Base-by-base conservation (phyloP, 768 basidiomycete genomes). In the Leccinum longicurvipes region DNA sequence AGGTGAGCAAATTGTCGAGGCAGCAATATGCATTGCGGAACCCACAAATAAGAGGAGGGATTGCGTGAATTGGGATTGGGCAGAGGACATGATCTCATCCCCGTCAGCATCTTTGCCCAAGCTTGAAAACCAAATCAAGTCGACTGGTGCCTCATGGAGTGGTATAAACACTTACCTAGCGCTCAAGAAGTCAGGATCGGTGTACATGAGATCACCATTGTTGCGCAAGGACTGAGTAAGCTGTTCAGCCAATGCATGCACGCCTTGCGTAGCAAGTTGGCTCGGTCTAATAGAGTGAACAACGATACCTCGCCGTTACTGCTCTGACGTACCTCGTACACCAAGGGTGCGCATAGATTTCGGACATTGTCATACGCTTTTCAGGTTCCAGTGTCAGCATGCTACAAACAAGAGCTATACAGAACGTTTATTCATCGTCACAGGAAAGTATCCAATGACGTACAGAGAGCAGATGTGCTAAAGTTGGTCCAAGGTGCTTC, bases 401-500 rank as follows among this genome's bases (percentile, higher is more conserved):
- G 2, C 84, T 82, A 7, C 82, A 75, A n/a, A 98, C 74, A 3
- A 97, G 75, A 9, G 86, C 94, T 95, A 58, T 2, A 23, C 57
- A 61, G 1, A 67, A 7, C 11, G 54, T 51, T 36, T 27, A n/a
- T 12, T 45, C 19, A n/a, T 2, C 1, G 15, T 34, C 41, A 28
- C 11, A 15, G 21, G 8, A 36, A 32, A 27, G 6, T 12, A 14
- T 31, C 17, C 10, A n/a, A 21, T 36, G 7, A 76, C 85, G 57
- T 66, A 94, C 93, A 84, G 25, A 90, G 74, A 0, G 85, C 80
- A 50, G 78, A 73, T 2, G 60, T 65, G 27, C 74, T 72, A 47
- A 98, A 80, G 9, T 83, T 74, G 50, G 76, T 82, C 96, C 96
- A 99, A 0, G 96, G 96, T 1, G 74, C 75, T 54, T 91, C 82